Conservation (phyloP, 345 rosid genomes). For the Salix caprea region DNA sequence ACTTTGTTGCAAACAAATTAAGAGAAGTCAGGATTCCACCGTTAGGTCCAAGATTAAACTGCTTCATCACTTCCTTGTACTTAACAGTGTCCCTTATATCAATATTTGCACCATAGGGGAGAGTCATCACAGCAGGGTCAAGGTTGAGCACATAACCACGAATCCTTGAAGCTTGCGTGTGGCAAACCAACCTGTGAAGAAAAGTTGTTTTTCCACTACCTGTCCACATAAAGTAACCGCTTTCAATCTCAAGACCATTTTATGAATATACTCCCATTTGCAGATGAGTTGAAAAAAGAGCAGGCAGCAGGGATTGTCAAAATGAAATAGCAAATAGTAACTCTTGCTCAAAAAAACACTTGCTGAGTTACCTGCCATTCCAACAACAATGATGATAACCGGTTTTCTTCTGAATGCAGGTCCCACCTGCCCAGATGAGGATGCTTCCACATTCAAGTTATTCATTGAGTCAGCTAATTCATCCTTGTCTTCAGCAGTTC, state of each 20-base stretch:
- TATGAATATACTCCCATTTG: not conserved
- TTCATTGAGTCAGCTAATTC: constrained; percentile 55
- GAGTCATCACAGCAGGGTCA: constrained; percentile 84
- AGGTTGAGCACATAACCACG: constrained; percentile 75
- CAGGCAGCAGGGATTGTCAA: not conserved
- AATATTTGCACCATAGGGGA: constrained; percentile 73
- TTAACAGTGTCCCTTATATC: constrained; percentile 79
- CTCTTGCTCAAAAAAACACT: not conserved
- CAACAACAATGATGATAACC: constrained; percentile 60
- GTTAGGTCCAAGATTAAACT: constrained; percentile 76
- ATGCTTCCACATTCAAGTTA: constrained; percentile 39
- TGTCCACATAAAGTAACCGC: constrained; percentile 13
- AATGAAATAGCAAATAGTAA: not conserved
- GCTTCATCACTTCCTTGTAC: constrained; percentile 82
- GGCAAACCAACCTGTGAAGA: constrained; percentile 66
- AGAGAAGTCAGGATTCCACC: constrained; percentile 79
- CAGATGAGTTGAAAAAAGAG: not conserved
- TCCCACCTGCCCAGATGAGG: constrained; percentile 27
- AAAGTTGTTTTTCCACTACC: constrained; percentile 85
- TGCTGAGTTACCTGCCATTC: constrained; percentile 64
- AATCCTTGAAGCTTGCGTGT: constrained; percentile 55
- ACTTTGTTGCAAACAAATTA: constrained; percentile 75
- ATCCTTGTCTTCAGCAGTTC: constrained; percentile 32
- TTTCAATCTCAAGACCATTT: constrained; percentile 2
- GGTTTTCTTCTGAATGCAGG: constrained; percentile 67